Conservation (phyloP, 1,139 yeast genomes). For the Candida pseudoviswanathii region DNA sequence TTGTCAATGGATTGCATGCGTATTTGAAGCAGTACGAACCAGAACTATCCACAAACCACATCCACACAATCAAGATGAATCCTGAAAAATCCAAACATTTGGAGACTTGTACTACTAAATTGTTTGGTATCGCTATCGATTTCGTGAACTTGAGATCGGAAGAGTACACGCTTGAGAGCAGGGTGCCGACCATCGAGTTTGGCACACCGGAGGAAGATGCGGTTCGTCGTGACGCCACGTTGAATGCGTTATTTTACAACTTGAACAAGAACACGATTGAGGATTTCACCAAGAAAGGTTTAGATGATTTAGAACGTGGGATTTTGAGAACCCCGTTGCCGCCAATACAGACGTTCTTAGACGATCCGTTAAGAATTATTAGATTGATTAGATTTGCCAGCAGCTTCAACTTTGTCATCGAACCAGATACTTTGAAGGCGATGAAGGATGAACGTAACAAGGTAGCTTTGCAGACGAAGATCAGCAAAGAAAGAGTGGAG, state of each 20-base stretch:
- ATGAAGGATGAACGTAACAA: conserved; percentile 67
- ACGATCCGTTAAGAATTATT: conserved; percentile 89
- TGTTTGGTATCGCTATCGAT: conserved; percentile 82
- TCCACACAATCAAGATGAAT: conserved; percentile 85
- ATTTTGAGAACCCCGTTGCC: conserved; percentile 83
- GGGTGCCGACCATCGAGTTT: conserved; percentile 75
- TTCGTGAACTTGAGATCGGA: conserved; percentile 91
- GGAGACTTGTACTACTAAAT: conserved; percentile 91
- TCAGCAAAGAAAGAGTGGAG: conserved; percentile 90
- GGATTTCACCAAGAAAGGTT: conserved; percentile 79
- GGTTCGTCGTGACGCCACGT: conserved; percentile 88
- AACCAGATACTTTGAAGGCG: conserved; percentile 57
- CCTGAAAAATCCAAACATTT: conserved; percentile 95
- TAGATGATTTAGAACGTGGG: conserved; percentile 69
- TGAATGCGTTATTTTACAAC: conserved; percentile 89
- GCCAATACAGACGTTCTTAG: conserved; percentile 82
- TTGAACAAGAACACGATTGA: conserved; percentile 68
- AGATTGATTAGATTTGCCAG: conserved; percentile 85
- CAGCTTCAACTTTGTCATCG: conserved; percentile 70
- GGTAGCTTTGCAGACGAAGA: conserved; percentile 64
- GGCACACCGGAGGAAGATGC: conserved; percentile 96
- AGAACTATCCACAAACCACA: conserved; percentile 44
- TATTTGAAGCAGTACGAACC: conserved; percentile 52
- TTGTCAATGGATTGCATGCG: conserved; percentile 66
- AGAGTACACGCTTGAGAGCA: conserved; percentile 74